phyloP scores from a whole-genome alignment of 2,329 filamentous ascomycete genomes.

The Cercospora citrullina region DNA sequence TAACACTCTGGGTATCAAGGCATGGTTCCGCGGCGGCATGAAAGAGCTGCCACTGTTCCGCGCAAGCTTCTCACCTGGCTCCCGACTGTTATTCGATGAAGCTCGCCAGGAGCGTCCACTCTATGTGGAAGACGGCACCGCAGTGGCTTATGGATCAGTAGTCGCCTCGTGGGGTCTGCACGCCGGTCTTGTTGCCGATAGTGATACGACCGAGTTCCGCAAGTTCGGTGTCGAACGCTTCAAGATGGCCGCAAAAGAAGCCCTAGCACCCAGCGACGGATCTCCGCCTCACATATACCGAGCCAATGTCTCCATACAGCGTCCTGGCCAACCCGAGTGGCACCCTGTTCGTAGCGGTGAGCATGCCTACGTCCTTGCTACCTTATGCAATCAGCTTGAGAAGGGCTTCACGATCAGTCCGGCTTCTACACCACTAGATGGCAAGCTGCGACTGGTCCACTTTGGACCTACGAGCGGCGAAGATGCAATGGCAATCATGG shows the following conservation, averaged over 20 bases:
- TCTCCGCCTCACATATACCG: conserved; percentile 57
- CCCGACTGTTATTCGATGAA: conserved; percentile 47
- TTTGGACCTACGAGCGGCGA: conserved; percentile 68
- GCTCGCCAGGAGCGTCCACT: conserved; percentile 45
- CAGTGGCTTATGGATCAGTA: conserved; percentile 66
- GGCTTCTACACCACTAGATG: conserved; percentile 66
- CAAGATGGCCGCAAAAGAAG: conserved; percentile 76
- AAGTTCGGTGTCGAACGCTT: conserved; percentile 76
- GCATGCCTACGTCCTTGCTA: conserved; percentile 76
- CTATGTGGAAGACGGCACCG: conserved; percentile 35
- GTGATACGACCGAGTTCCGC: conserved; percentile 79
- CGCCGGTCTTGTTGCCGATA: conserved; percentile 84
- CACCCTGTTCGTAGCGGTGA: conserved; percentile 42
- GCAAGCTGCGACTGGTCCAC: conserved; percentile 68
- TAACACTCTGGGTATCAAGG: conserved; percentile 45
- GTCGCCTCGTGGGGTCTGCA: conserved; percentile 91
- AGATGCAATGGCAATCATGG: conserved; percentile 76
- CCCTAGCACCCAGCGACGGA: conserved; percentile 62
- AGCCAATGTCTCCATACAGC: conserved; percentile 52
- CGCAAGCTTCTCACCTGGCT: conserved; percentile 48
- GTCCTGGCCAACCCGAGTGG: conserved; percentile 34
- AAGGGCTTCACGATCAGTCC: conserved; percentile 81
- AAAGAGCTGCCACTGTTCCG: conserved; percentile 47
- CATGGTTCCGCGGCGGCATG: conserved; percentile 40
- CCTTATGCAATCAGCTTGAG: conserved; percentile 79